Percentiles rank a stretch among this genome's conserved stretches.
Conservation (phyloP, 257 asterid species). For the Mentha longifolia region DNA sequence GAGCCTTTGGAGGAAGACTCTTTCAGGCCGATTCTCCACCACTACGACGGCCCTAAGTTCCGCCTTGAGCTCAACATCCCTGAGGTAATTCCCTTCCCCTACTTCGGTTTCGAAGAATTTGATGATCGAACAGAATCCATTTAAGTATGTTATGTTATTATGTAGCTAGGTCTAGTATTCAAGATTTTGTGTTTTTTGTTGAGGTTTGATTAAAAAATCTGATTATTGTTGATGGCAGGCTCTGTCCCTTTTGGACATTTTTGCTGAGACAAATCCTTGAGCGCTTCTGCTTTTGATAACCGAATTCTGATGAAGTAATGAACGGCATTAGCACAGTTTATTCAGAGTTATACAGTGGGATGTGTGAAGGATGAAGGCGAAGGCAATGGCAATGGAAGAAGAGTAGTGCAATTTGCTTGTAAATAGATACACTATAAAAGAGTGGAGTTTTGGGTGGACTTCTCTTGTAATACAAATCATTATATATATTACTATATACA, state of each 20-base stretch:
- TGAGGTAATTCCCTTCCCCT: slow-evolving; percentile 55
- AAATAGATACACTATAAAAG: slow-evolving; percentile 17
- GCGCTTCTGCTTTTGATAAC: not conserved
- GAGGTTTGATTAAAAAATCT: too few species aligned
- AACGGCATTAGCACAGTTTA: not conserved
- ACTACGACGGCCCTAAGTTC: slow-evolving; percentile 97
- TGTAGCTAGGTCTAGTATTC: not conserved
- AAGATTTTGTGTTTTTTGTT: not conserved
- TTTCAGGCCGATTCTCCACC: slow-evolving; percentile 96
- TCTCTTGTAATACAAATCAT: not conserved
- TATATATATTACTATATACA: not conserved
- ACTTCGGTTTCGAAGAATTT: too few species aligned
- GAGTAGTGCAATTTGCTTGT: slow-evolving; percentile 12
- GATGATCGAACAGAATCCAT: too few species aligned
- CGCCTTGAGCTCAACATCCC: slow-evolving; percentile 90
- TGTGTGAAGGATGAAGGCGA: not conserved
- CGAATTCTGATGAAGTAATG: not conserved
- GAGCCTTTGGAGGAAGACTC: slow-evolving; percentile 97
- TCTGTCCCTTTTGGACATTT: slow-evolving; percentile 85
- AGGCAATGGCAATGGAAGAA: not conserved
- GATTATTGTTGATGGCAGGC: slow-evolving; percentile 52
- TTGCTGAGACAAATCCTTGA: slow-evolving; percentile 55
- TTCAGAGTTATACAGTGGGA: not conserved
- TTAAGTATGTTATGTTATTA: too few species aligned
- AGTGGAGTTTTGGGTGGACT: not conserved